Evolutionary conservation across 192 early-diverging fungal species (phyloP), one percentile per base, ranked within the genome.

Genomic region (Jimgerdemannia lactiflua): DNA sequence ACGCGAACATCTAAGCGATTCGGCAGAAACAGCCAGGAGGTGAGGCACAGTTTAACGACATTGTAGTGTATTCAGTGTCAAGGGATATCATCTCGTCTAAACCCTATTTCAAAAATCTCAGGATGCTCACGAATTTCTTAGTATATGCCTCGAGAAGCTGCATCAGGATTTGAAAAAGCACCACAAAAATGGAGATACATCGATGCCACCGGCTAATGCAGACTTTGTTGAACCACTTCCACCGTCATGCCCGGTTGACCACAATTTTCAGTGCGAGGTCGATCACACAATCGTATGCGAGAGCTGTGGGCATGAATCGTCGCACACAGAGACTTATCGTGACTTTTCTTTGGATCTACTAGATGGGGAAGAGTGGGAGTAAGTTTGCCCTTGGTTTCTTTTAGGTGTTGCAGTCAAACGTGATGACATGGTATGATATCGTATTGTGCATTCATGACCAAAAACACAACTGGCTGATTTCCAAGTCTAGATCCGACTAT

Each of bases 51-150:
- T 59, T 59, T 2, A 59, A 6, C 6, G 14, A 29, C 29, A 29
- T 29, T 29, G 29, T 29, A 29, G 29, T 29, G 29, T 29, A 29
- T 29, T 29, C 29, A 29, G 29, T 29, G 29, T 29, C 29, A 29
- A 29, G 29, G 29, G 29, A 29, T 29, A 29, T 29, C 29, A 29
- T 29, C 29, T 29, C 29, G 29, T 29, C 29, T 29, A 29, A 29
- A 29, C 29, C 29, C 29, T 29, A 29, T 29, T 29, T 29, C 29
- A 29, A 29, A 29, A 29, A 29, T 29, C 29, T 43, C 44, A 73
- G 72, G 72, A 73, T 39, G 65, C 72, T 4, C 72, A 73, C 39
- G 72, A 73, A 65, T 73, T 67, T 41, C 40, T 73, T 3, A 73
- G 64, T 39, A 73, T 73, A 54, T 73, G 72, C 42, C 14, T 73